Conservation (phyloP, 1,284 basidiomycete species). For the Heterobasidion annosum region DNA sequence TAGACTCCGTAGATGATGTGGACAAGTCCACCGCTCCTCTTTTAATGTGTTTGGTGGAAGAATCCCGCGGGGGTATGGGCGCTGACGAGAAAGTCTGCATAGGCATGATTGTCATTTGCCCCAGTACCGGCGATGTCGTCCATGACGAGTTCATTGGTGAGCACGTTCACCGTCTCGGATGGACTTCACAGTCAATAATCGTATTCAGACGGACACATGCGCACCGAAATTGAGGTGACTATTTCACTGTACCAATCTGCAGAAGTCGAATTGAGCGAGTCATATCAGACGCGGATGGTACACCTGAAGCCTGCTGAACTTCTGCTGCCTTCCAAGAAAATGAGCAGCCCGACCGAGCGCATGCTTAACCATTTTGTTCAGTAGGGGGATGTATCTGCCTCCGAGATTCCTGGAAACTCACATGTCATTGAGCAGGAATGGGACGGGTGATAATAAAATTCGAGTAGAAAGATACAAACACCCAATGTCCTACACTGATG, state of each 20-base stretch:
- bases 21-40: constrained; percentile 47
- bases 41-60: constrained; percentile 71
- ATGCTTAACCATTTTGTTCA: constrained; percentile 66
- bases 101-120: constrained; percentile 74
- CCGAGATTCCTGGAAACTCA: too few species aligned
- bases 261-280: not conserved
- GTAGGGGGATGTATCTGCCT: constrained; percentile 9
- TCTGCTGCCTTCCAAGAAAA: constrained; percentile 49
- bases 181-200: not conserved
- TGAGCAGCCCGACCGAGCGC: constrained; percentile 74
- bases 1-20: constrained; percentile 61
- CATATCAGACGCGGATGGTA: constrained; percentile 64
- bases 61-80: constrained; percentile 38
- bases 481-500: constrained; percentile 55
- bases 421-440: constrained; percentile 22
- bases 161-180: constrained; percentile 2
- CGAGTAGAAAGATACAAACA: constrained; percentile 60
- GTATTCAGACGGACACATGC: constrained; percentile 61
- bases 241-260: not conserved
- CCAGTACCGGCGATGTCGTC: constrained; percentile 84
- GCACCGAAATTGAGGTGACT: constrained; percentile 78
- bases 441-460: constrained; percentile 36
- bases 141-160: constrained; percentile 87
- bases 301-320: constrained; percentile 83
- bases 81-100: constrained; percentile 54